Base-by-base conservation (phyloP, 2,329 filamentous ascomycete genomes). In the Fusarium algeriense region DNA sequence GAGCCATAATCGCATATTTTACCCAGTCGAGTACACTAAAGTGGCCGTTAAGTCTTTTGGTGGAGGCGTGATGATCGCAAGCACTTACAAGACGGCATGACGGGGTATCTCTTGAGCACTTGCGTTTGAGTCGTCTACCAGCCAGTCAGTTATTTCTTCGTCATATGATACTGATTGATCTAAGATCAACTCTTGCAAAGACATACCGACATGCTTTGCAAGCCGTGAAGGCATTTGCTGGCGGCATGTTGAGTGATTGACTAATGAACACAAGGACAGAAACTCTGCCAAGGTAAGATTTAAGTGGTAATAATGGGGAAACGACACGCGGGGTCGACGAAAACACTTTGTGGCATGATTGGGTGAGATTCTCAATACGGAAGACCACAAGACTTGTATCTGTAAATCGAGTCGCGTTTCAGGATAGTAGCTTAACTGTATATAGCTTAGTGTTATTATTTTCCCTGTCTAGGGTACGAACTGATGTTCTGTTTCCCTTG, bases 61-160 rank as follows among this genome's bases (percentile, higher is more conserved):
- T 7, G 1, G 5, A 0, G 6, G 19, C 2, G 2, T 0, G 15
- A 35, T 3, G 11, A 35, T 35, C 14, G 23, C 14, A 6, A 1
- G 32, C 30, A 15, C 37, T 41, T 2, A 54, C 56, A 9, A 59
- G 48, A 15, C 34, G 56, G 1, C 56, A 59, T 17, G 46, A 59
- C 2, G 56, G 56, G 7, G 34, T 41, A 28, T 60, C 56, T 14
- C 8, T n/a, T 35, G 56, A 60, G 19, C 56, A 60, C 23, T 8
- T 60, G 9, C 56, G 56, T 28, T 60, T 60, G 0, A 55, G 56
- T 3, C 56, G 56, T 8, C 48, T 55, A 6, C 4, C 1, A 8
- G 11, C 7, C 2, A 28, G 19, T 60, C 5, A 52, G 26, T 15
- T 14, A 6, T 30, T 30, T 7, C 26, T 48, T 1, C 26, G 10